These are phyloP conservation scores for Mesostigma viride DNA, from an alignment of 139 green algal genomes.

Conservation along the genomic window DNA sequence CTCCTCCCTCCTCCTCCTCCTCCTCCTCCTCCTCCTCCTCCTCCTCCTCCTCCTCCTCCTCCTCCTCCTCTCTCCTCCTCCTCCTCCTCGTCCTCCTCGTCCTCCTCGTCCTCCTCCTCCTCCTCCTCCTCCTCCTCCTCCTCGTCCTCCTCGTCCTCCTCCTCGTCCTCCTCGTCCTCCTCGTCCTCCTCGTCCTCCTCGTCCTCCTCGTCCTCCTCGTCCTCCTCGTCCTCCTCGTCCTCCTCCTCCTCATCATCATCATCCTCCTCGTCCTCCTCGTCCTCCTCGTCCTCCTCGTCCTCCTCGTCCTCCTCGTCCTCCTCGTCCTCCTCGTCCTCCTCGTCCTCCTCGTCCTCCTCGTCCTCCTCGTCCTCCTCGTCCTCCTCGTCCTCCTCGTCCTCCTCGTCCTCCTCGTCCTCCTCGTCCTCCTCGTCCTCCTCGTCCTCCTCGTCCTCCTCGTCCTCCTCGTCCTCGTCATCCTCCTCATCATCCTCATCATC, in stretches of 20 bases:
- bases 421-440: neutral
- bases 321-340: neutral
- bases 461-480: too few species aligned
- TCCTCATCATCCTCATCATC: too few species aligned
- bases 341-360: neutral
- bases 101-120: neutral
- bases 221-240: neutral
- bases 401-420: neutral
- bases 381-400: neutral
- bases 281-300: neutral
- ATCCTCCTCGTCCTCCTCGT: neutral
- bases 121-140: neutral
- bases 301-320: neutral
- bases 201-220: neutral
- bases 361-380: neutral
- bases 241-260: neutral
- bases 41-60: neutral
- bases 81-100: neutral
- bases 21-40: neutral
- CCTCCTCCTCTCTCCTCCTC: neutral
- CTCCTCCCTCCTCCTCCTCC: neutral
- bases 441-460: neutral
- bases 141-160: neutral
- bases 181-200: neutral
- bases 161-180: neutral